Conservation (phyloP, 257 asterid genomes). For the Lycium ferocissimum region DNA sequence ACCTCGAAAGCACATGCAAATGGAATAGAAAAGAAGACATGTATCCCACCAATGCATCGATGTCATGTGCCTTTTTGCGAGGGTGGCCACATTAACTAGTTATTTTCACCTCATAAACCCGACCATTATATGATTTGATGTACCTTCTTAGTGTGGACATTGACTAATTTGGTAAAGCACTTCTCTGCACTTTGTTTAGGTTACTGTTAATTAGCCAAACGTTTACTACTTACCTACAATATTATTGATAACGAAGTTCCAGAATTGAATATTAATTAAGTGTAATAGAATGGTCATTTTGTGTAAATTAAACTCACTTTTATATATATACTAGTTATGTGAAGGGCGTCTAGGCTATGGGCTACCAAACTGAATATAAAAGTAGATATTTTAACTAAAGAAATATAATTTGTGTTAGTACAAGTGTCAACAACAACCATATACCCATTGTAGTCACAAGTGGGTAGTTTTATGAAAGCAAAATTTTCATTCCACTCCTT, state of each 20-base stretch:
- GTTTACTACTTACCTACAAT: background rate
- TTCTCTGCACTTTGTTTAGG: background rate
- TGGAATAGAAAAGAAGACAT: background rate
- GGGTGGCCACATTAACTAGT: background rate
- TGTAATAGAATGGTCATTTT: no score
- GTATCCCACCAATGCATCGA: background rate
- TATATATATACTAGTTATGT: no score
- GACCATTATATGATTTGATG: background rate
- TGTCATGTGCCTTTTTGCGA: conserved; percentile 4
- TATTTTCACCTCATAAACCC: background rate
- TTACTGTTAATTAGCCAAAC: background rate
- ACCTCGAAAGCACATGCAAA: background rate
- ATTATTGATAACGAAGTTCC: background rate
- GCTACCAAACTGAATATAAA: no score
- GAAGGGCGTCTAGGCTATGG: no score
- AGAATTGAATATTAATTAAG: background rate
- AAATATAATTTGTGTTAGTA: no score
- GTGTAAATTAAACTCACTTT: no score
- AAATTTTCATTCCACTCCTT: no score
- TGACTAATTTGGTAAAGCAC: background rate
- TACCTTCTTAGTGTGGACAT: background rate
- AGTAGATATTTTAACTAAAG: no score
- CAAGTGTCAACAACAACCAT: no score
- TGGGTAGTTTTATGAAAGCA: no score
- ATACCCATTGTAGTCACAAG: no score